Evolutionary conservation across 345 rosid genomes (phyloP), one percentile per base, ranked within the genome.

Genomic region (Gossypium stocksii): DNA sequence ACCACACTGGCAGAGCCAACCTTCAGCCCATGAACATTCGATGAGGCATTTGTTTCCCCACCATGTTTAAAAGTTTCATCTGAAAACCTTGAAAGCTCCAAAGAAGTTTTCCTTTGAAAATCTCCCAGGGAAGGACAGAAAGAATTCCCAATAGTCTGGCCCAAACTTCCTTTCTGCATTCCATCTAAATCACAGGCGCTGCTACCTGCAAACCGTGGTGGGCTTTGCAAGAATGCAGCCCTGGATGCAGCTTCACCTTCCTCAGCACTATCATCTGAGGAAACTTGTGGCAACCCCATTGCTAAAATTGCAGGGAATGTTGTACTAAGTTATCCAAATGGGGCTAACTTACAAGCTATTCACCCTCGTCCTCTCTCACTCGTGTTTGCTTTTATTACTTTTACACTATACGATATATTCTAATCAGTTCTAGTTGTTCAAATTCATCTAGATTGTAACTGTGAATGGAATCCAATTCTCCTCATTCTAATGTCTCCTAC

Each of bases 241-340:
- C 74, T 59, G 2, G 88, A 67, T 53, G 85, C 72, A 69, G 85
- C 83, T 69, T 81, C 75, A 75, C 80, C 80, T 80, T 74, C 97
- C 67, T 84, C 79, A 41, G 76, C 79, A 75, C 70, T 74, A 62
- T 81, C 88, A 74, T 69, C 62, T 29, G 94, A 83, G 83, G 90
- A 81, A 79, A 86, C 83, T 78, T 88, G 97, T 0, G 94, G 98
- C 82, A 94, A 76, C 57, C 98, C 97, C 97, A 94, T 93, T 14
- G 67, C 83, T 53, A 77, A 71, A 76, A 64, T 61, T 64, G 74
- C 76, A 57, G 54, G 25, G 61, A 59, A 48, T 2, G 59, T 22
- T 53, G 2, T 44, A 51, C 9, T 9, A 0, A 43, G n/a, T 25
- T 64, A 77, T 9, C 16, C 72, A 8, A 41, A 52, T 38, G n/a